Evolutionary conservation across 73 alveolate genomes (phyloP).

Genomic region (Uronychia setigera): DNA sequence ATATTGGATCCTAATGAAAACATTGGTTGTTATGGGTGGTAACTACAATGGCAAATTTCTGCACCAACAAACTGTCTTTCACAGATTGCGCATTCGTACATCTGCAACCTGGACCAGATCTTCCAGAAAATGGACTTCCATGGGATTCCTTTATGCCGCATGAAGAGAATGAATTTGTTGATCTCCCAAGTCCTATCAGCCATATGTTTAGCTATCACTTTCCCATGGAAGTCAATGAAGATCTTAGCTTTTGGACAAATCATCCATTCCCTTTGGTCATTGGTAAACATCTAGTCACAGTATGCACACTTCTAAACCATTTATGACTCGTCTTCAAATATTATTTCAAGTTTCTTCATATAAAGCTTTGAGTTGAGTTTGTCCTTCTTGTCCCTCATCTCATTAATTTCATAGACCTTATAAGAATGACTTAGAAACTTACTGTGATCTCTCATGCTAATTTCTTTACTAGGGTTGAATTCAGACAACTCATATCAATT

Average conservation of each 20-base stretch:
- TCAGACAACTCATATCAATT: slow-evolving; percentile 76
- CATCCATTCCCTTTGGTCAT: slow-evolving; percentile 68
- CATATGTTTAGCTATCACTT: slow-evolving; percentile 74
- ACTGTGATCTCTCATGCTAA: slow-evolving; percentile 18
- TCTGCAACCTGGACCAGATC: slow-evolving; percentile 54
- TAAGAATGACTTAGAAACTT: slow-evolving; percentile 23
- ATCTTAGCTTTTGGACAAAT: slow-evolving; percentile 68
- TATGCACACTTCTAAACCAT: slow-evolving; percentile 59
- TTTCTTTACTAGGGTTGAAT: slow-evolving; percentile 25
- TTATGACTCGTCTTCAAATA: slow-evolving; percentile 65
- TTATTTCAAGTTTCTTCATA: slow-evolving; percentile 59
- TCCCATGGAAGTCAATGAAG: slow-evolving; percentile 76
- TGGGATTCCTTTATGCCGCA: slow-evolving; percentile 48
- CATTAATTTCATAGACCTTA: slow-evolving; percentile 41
- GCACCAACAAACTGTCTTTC: slow-evolving; percentile 49
- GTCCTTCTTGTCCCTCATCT: slow-evolving; percentile 62
- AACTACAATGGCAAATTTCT: slow-evolving; percentile 69
- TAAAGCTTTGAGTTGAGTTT: slow-evolving; percentile 61
- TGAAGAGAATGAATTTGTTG: slow-evolving; percentile 62
- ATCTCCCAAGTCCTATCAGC: slow-evolving; percentile 72
- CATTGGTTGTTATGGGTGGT: slow-evolving; percentile 65
- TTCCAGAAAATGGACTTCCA: slow-evolving; percentile 71
- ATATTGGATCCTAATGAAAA: slow-evolving; percentile 53
- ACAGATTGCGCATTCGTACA: slow-evolving; percentile 53
- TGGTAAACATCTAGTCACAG: slow-evolving; percentile 59